Evolutionary conservation across 2,329 filamentous ascomycete genomes (phyloP).

Genomic region (Neonectria hederae): DNA sequence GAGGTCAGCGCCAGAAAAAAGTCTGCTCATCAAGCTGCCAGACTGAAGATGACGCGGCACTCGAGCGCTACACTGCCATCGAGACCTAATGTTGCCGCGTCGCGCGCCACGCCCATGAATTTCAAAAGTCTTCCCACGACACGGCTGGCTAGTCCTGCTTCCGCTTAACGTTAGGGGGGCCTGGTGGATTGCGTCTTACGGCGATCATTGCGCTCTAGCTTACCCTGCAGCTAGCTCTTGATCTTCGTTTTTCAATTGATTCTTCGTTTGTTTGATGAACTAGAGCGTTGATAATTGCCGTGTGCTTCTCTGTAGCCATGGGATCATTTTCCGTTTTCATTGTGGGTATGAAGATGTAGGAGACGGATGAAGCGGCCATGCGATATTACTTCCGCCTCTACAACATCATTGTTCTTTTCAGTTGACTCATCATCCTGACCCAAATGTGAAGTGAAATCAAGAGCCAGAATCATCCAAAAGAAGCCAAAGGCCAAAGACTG

Average conservation of each 20-base stretch:
- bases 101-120: not conserved
- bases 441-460: not conserved
- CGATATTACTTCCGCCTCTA: too few relatives aligned
- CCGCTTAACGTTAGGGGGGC: not conserved
- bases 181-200: not conserved
- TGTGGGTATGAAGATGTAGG: not conserved
- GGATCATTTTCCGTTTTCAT: not conserved
- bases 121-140: not conserved
- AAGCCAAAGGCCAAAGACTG: not conserved
- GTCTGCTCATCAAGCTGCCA: not conserved
- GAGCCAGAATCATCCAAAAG: not conserved
- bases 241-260: not conserved
- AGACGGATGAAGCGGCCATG: too few relatives aligned
- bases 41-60: not conserved
- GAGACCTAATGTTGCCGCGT: not conserved
- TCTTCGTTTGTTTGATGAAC: not conserved
- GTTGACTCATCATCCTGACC: not conserved
- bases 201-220: not conserved
- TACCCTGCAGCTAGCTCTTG: not conserved
- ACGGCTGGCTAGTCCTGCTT: not conserved
- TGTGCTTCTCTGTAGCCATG: not conserved
- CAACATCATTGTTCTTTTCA: not conserved
- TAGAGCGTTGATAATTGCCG: not conserved
- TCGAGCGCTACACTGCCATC: not conserved
- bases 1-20: not conserved